Base-by-base conservation (phyloP, 2,329 filamentous ascomycete genomes). In the Aspergillus japonicus region DNA sequence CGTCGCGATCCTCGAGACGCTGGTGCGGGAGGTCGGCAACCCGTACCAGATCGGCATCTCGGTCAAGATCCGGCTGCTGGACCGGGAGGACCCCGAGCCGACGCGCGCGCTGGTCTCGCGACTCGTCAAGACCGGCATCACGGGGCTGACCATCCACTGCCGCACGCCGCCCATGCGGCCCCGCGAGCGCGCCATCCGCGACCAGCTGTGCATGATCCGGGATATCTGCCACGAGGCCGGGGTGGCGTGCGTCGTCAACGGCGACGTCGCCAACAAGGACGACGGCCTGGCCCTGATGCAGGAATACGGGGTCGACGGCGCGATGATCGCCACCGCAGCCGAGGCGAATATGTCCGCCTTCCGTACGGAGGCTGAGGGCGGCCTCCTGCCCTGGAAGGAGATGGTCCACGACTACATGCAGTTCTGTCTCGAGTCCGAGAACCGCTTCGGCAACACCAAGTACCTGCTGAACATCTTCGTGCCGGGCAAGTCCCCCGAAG, bases 81-180 rank as follows among this genome's bases (percentile, higher is more conserved):
- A 92, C 57, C 14, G 16, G 16, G 14, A 44, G 16, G 91, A 88
- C 0, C 80, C 89, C 0, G 88, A 87, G 60, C 80, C 89, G 71
- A 99, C 95, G 0, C 87, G 90, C 68, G 80, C 81, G 1, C 82
- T 99, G 16, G 94, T 99, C 14, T 82, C 87, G 54, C 83, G 86
- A 59, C 86, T 99, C 3, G 90, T 91, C 65, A 84, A 83, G 54
- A 99, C 95, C 0, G 95, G 95, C 2, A 98, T 99, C 73, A 95
- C 89, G 2, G 93, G 90, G 0, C 80, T 99, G 64, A 98, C 95
- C 0, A 86, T 99, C 0, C 95, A 99, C 79, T 99, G 95, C 77
- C 91, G 95, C 24, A 99, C 95, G 0, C 94, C 93, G 5, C 91
- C 93, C 1, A 99, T 99, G 95, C 86, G 95, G 42, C 93, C 94